phyloP scores from a whole-genome alignment of 768 basidiomycete genomes.

The Gelatoporia subvermispora region DNA sequence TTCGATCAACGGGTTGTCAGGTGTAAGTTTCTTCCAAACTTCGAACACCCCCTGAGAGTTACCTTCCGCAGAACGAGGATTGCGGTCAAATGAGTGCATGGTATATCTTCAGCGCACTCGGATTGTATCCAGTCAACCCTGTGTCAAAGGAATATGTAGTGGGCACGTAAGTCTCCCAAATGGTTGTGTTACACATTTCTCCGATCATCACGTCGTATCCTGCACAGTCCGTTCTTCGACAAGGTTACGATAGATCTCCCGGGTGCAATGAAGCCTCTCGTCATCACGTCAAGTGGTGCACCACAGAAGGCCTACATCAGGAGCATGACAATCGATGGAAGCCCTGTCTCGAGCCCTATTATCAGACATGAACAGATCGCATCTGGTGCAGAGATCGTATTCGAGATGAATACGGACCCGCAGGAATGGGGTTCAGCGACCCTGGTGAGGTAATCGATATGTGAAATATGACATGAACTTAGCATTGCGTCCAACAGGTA shows the following conservation, averaged over 20 bases:
- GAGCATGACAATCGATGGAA: conserved; percentile 53
- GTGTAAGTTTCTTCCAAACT: conserved; percentile 38
- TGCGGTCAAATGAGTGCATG: conserved; percentile 91
- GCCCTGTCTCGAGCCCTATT: conserved; percentile 36
- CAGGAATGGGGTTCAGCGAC: conserved; percentile 38
- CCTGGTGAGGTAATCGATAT: conserved; percentile 9
- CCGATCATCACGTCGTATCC: too few relatives aligned
- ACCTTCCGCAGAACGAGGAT: conserved; percentile 66
- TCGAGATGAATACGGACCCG: conserved; percentile 57
- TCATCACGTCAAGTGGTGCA: conserved; percentile 54
- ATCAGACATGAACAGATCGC: conserved; percentile 56
- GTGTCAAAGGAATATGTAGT: conserved; percentile 72
- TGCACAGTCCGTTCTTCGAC: conserved; percentile 45
- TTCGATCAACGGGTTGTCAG: conserved; percentile 65
- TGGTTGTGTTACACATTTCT: too few relatives aligned
- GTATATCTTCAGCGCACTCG: conserved; percentile 79
- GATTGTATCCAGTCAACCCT: conserved; percentile 83
- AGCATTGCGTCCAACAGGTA: too few relatives aligned
- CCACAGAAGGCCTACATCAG: conserved; percentile 56
- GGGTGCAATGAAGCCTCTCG: conserved; percentile 32
- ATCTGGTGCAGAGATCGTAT: conserved; percentile 51
- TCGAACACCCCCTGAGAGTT: not conserved
- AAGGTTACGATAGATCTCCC: conserved; percentile 53
- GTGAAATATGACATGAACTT: too few relatives aligned
- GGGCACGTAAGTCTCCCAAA: conserved; percentile 49